phyloP scores from a whole-genome alignment of 2,329 filamentous ascomycete species.

The Aspergillus oerlinghausenensis region DNA sequence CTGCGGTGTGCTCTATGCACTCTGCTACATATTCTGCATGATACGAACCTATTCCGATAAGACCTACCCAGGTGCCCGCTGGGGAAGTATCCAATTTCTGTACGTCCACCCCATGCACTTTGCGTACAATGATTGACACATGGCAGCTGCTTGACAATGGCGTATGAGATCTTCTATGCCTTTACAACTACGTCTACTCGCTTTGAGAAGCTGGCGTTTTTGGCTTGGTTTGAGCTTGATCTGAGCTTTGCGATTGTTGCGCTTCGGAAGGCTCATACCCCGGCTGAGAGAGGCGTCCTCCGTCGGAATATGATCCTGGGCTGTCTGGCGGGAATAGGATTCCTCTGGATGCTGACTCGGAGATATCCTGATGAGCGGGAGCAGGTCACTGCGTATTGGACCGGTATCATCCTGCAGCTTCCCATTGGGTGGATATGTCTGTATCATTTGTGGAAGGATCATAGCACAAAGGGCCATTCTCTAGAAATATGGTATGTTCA shows the following conservation, averaged over 20 bases:
- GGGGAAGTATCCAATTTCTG: conserved; percentile 9
- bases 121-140: background rate
- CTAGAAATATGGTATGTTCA: conserved; percentile 15
- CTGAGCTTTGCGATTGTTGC: conserved; percentile 9
- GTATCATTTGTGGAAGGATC: conserved; percentile 8
- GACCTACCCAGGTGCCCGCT: conserved; percentile 8
- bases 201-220: conserved; percentile 11
- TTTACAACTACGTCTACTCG: conserved; percentile 12
- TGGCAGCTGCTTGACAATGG: conserved; percentile 13
- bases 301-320: conserved; percentile 9
- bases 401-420: conserved; percentile 15
- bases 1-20: conserved; percentile 16
- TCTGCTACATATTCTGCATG: conserved; percentile 16
- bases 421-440: conserved; percentile 17
- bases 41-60: conserved; percentile 10
- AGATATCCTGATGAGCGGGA: conserved; percentile 17
- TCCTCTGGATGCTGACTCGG: conserved; percentile 1
- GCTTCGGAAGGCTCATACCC: conserved; percentile 7
- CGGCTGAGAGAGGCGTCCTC: background rate
- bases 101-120: background rate
- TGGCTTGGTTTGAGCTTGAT: conserved; percentile 16
- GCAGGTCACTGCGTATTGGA: conserved; percentile 20
- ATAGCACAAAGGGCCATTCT: conserved; percentile 13
- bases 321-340: conserved; percentile 1
- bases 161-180: conserved; percentile 18